Base-by-base conservation (phyloP, 495 filamentous ascomycete genomes). In the Hypomontagnella monticulosa region DNA sequence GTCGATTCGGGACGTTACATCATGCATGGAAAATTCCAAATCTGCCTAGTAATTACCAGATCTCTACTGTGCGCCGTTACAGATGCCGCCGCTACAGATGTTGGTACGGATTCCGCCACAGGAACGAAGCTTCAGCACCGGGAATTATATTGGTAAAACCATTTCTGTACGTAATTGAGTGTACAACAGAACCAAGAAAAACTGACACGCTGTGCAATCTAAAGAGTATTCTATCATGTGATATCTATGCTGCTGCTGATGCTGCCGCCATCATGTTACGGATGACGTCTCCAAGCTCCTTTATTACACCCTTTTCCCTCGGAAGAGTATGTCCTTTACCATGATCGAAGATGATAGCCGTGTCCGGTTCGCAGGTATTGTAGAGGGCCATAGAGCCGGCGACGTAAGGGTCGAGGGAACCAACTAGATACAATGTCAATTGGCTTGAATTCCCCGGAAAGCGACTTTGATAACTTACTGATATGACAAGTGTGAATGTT, bases 401-500 rank as follows among this genome's bases (percentile, higher is more conserved):
- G 3, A 87, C 74, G 42, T 85, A 87, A 0, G 84, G 83, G 62
- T 88, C 86, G 2, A 81, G 71, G 0, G 81, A 85, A 16, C 85
- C 85, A 34, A 88, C 74, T 79, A 47, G n/a, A 16, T 43, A 16
- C 2, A 23, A 6, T 43, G 34, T 77, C 46, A 77, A 40, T 42
- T 70, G 16, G 37, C 38, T 47, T 10, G 9, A 15, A 46, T 34
- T 27, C n/a, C n/a, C 18, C 34, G 42, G 30, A 65, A 41, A 4
- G 8, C 15, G 6, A 10, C 1, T 1, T 19, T 43, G 11, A 23
- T 4, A 20, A 76, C 81, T 73, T 66, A 83, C 80, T 81, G 48
- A 88, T 80, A 62, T 88, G 86, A 62, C 79, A 83, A 0, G 85
- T 86, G 6, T 84, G 84, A 18, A 88, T 79, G 18, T 75, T 73